Evolutionary conservation across 2,329 filamentous ascomycete species (phyloP), one percentile per base, ranked within the genome.

Genomic region (Blastomyces percursus): DNA sequence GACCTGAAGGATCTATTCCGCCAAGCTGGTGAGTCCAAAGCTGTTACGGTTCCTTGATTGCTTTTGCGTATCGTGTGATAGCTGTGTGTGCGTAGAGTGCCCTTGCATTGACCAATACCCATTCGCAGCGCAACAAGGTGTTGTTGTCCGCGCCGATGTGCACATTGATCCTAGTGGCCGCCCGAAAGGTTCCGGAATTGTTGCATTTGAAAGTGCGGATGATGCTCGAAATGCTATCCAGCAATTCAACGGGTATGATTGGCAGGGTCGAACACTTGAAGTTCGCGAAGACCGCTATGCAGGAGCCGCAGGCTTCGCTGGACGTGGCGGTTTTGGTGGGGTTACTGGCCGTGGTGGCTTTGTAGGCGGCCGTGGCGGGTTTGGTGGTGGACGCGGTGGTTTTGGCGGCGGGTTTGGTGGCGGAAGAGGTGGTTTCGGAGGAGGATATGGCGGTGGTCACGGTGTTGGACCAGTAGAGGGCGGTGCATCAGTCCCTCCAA

Each of bases 1-100:
- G 94, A 99, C 77, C 81, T 99, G 70, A 99, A 99, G 80, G 94
- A 99, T 77, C 83, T 99, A 69, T 99, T 99, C 83, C 90, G 94
- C 73, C 92, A 96, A 84, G 92, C 94, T 79, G 90, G 92, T 96
- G 82, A 83, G 91, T 82, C 35, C 59, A 65, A n/a, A 62, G n/a
- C 46, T 59, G 60, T 65, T 63, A 16, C 16, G 21, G 9, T 61
- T 64, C 64, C 64, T 52, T 63, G n/a, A 46, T 48, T 14, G 16
- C 32, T 32, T 32, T 30, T 59, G 21, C 21, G 51, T 21, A 32
- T 24, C 16, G 24, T 27, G 27, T 59, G 27, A 59, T 48, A 46
- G 58, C n/a, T 56, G 50, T 65, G 44, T 65, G 44, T 60, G 46
- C 42, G 61, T 62, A 42, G 44, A 2, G 54, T 27, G 56, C 24